Percentiles rank a stretch among this genome's conserved stretches.
phyloP scores from a whole-genome alignment of 331 rosid species.

The Telfairia occidentalis region DNA sequence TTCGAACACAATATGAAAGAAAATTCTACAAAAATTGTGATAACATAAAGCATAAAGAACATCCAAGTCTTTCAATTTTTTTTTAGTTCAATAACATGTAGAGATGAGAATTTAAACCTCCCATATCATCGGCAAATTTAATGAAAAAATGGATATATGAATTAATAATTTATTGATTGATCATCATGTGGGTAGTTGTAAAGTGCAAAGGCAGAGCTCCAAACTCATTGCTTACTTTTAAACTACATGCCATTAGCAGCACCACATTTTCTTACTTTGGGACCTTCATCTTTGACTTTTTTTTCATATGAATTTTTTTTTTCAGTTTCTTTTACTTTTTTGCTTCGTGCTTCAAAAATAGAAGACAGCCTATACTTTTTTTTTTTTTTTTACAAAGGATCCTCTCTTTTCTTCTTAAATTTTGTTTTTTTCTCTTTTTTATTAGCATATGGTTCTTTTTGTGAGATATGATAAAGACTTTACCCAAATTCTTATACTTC shows the following conservation, averaged over 20 bases:
- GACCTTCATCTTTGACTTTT: conserved; percentile 6
- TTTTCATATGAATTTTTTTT: neutral
- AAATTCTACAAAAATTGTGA: too few species aligned
- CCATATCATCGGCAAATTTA: too few species aligned
- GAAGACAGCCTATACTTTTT: neutral
- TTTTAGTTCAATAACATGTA: too few species aligned
- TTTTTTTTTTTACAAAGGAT: neutral
- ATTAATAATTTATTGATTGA: too few species aligned
- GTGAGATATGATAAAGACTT: neutral
- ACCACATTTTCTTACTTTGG: neutral
- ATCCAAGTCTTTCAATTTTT: too few species aligned
- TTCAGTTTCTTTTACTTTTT: neutral
- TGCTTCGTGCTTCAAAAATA: neutral
- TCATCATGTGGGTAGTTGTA: neutral
- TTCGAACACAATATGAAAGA: too few species aligned
- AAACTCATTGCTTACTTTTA: neutral
- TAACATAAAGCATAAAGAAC: too few species aligned
- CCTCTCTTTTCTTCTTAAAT: neutral
- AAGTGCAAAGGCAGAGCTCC: neutral
- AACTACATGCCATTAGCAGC: neutral
- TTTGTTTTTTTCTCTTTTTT: neutral
- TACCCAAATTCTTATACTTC: neutral
- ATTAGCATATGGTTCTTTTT: neutral
- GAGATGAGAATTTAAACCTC: too few species aligned
- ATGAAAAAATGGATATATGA: too few species aligned